Evolutionary conservation across 169 alveolate genomes (phyloP), one percentile per base, ranked within the genome.

Genomic region (Plasmodium reichenowi): DNA sequence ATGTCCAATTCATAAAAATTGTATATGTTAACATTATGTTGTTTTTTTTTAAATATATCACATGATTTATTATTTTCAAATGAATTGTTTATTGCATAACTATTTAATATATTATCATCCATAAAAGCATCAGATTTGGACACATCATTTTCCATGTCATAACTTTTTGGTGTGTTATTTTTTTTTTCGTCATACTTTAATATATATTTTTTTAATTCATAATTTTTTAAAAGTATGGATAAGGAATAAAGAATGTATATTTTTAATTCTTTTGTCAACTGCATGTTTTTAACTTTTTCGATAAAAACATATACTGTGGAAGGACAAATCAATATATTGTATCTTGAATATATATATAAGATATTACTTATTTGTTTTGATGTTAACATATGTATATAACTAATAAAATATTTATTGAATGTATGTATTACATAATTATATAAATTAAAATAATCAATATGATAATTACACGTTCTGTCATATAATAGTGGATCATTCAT

Each of bases 211-310:
- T 32, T 32, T 32, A 6, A 32, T 32, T 83, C 91, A 67, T 70
- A 70, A 83, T 83, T 83, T 70, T 83, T 83, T 58, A 83, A 83
- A 58, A 83, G 85, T 45, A 83, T 68, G 47, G 78, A 24, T 22
- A 83, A 83, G 5, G 91, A 83, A 83, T 83, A 83, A 20, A 83
- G 47, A 54, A 83, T 32, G 20, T 83, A 83, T 56, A 83, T 83
- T 83, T 83, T 83, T 83, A 83, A 58, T 26, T 83, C 86, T 12
- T 4, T 60, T 29, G 85, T 10, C 32, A 83, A 62, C 45, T 68
- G 43, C 72, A 83, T 48, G 6, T 83, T 83, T 63, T 48, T 26
- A 26, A 83, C 59, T 59, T 83, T 64, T 7, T 64, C 38, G 54
- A 83, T 70, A 83, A 83, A 83, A 29, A 70, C 58, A 20, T 83